These are phyloP conservation scores for Pholiota conissans DNA, from an alignment of 768 basidiomycete species.

Conservation along the genomic window DNA sequence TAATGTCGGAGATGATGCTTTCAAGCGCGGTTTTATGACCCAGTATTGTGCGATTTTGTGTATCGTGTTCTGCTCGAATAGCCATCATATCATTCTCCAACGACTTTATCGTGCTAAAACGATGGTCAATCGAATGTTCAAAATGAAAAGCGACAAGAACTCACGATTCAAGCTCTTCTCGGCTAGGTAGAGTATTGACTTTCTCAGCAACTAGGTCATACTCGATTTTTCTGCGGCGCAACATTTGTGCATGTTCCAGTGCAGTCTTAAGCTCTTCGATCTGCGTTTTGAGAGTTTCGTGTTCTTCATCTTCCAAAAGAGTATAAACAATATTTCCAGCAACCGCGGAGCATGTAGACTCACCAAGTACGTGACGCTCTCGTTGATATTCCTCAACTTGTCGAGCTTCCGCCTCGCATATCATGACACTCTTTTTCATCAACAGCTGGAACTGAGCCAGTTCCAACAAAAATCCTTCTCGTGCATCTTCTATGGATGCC, in stretches of 20 bases:
- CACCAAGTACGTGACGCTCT: conserved; percentile 73
- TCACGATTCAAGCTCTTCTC: conserved; percentile 77
- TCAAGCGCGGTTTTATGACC: conserved; percentile 71
- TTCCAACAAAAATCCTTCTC: conserved; percentile 79
- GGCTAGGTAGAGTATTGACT: conserved; percentile 72
- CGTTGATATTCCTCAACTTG: conserved; percentile 84
- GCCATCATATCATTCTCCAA: conserved; percentile 80
- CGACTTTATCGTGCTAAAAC: conserved; percentile 57
- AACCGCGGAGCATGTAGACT: conserved; percentile 22
- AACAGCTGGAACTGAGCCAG: conserved; percentile 73
- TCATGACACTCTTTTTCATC: conserved; percentile 77
- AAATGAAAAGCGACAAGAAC: conserved; percentile 27
- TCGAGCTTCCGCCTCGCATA: conserved; percentile 82
- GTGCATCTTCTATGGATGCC: conserved; percentile 58
- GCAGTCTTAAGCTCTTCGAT: conserved; percentile 77
- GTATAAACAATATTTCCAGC: background rate
- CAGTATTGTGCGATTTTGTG: conserved; percentile 63
- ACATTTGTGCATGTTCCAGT: conserved; percentile 76
- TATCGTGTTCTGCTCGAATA: conserved; percentile 73
- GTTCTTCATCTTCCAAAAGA: conserved; percentile 63
- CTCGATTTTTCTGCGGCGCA: conserved; percentile 79
- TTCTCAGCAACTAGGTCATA: conserved; percentile 85
- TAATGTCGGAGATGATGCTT: conserved; percentile 60
- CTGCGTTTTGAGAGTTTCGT: conserved; percentile 61
- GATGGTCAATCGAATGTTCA: background rate